Evolutionary conservation across 192 early-diverging fungal genomes (phyloP).

Genomic region (Geranomyces michiganensis): DNA sequence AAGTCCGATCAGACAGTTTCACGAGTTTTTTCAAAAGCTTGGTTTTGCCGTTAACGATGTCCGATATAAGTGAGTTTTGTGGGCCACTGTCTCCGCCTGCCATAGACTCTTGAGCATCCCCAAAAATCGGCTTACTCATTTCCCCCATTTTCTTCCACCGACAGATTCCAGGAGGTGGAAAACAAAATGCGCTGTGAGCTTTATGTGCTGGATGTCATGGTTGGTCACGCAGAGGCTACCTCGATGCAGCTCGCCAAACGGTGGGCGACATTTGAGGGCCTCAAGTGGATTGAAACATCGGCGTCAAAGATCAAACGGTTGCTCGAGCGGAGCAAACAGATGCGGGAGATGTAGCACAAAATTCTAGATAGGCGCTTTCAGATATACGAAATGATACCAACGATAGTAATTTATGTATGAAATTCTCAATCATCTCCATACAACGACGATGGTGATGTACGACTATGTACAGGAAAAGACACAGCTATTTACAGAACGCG

Average conservation of each 20-base stretch:
- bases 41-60: conserved; percentile 50
- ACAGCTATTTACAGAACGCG: too few species aligned
- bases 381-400: too few species aligned
- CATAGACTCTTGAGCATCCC: not conserved
- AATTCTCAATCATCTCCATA: too few species aligned
- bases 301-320: not conserved
- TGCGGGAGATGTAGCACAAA: not conserved
- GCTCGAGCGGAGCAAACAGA: not conserved
- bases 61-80: conserved; percentile 34
- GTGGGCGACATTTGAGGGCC: conserved; percentile 28
- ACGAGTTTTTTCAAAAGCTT: conserved; percentile 46
- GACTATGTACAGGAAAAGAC: too few species aligned
- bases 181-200: not conserved
- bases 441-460: too few species aligned
- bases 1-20: conserved; percentile 50
- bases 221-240: conserved; percentile 37
- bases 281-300: conserved; percentile 35
- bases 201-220: conserved; percentile 27
- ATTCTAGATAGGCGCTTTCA: too few species aligned
- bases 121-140: not conserved
- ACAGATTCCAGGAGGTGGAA: not conserved
- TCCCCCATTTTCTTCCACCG: not conserved
- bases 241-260: conserved; percentile 43
- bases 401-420: too few species aligned
- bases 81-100: not conserved